Conservation (phyloP, 2,329 filamentous ascomycete species). For the Aspergillus sp. region DNA sequence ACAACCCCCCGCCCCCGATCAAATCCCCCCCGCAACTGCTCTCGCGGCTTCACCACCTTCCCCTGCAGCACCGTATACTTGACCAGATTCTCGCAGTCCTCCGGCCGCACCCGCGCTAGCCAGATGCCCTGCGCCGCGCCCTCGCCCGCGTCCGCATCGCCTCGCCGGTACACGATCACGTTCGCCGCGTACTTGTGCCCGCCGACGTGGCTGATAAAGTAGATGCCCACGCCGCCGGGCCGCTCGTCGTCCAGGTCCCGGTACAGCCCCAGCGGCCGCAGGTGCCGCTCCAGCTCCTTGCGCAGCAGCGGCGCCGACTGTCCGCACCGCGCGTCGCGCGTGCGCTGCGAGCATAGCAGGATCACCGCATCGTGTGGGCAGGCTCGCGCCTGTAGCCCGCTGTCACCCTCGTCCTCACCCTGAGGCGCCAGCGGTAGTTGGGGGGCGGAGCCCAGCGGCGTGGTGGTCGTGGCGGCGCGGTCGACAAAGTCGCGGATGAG, state of each 20-base stretch:
- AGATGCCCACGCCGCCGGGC: conserved; percentile 89
- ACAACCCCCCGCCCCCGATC: conserved; percentile 75
- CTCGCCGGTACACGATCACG: conserved; percentile 80
- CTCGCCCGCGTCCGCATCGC: conserved; percentile 39
- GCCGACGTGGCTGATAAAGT: conserved; percentile 94
- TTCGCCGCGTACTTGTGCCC: conserved; percentile 97
- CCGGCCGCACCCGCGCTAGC: conserved; percentile 78
- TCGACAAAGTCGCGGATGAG: conserved; percentile 72
- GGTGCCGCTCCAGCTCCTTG: conserved; percentile 83
- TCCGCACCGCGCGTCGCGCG: conserved; percentile 91
- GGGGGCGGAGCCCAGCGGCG: conserved; percentile 64
- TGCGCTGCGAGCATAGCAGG: conserved; percentile 89
- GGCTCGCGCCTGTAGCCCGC: conserved; percentile 60
- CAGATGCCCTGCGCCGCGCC: conserved; percentile 88
- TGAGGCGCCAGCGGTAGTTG: conserved; percentile 28
- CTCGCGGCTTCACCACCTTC: conserved; percentile 86
- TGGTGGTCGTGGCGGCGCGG: conserved; percentile 70
- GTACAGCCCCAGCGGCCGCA: conserved; percentile 79
- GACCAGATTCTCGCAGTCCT: conserved; percentile 91
- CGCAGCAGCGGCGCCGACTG: conserved; percentile 88
- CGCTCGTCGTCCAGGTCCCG: conserved; percentile 85
- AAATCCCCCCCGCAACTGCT: conserved; percentile 85
- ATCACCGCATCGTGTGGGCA: conserved; percentile 85
- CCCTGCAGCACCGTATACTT: conserved; percentile 87
- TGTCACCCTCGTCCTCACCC: no score